phyloP scores from a whole-genome alignment of 257 asterid species.

The Ocimum tenuiflorum region DNA sequence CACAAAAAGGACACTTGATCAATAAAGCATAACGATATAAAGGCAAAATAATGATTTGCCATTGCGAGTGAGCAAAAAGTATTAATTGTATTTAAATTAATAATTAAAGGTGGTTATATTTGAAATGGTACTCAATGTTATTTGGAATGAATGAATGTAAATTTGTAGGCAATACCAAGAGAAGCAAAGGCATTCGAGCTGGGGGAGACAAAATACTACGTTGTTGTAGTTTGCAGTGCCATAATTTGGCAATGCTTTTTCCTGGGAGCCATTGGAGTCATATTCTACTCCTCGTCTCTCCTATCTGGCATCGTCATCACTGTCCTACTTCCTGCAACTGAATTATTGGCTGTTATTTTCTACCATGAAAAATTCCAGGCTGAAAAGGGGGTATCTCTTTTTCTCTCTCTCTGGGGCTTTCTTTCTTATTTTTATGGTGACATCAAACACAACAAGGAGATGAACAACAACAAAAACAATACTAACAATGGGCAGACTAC shows the following conservation, averaged over 20 bases:
- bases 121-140: too few species aligned
- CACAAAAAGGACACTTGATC: too few species aligned
- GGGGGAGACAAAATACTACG: slow-evolving; percentile 41
- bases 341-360: slow-evolving; percentile 29
- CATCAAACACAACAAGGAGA: slow-evolving; percentile 1
- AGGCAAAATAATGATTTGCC: too few species aligned
- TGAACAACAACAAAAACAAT: neutral
- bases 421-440: slow-evolving; percentile 30
- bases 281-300: slow-evolving; percentile 38
- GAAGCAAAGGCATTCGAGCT: slow-evolving; percentile 35
- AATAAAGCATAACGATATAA: too few species aligned
- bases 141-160: too few species aligned
- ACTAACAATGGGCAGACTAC: neutral
- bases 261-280: slow-evolving; percentile 42
- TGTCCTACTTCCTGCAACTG: slow-evolving; percentile 23
- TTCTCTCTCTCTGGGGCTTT: slow-evolving; percentile 40
- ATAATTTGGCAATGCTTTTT: slow-evolving; percentile 37
- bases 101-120: too few species aligned
- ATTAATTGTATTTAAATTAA: too few species aligned
- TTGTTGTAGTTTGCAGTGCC: slow-evolving; percentile 28
- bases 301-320: slow-evolving; percentile 28
- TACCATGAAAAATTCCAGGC: slow-evolving; percentile 33
- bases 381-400: slow-evolving; percentile 33
- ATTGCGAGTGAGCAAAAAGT: too few species aligned
- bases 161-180: slow-evolving; percentile 36